These are phyloP conservation scores for Ceriops decandra DNA, from an alignment of 345 rosid genomes.

Conservation along the genomic window DNA sequence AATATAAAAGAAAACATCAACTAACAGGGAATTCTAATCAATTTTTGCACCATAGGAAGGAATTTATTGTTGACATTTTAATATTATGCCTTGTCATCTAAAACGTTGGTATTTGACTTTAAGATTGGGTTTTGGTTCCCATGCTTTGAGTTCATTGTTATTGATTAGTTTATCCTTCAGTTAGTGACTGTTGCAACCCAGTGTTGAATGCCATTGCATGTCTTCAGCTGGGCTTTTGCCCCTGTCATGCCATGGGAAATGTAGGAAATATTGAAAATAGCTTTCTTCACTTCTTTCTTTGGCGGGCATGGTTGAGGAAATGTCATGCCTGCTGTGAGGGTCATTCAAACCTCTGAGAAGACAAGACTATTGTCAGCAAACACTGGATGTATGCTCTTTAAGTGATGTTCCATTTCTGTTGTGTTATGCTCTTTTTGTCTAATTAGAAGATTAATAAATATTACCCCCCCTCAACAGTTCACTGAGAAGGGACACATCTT, in stretches of 20 bases:
- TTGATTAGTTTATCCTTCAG: not conserved
- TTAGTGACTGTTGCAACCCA: not conserved
- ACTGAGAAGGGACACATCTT: slow-evolving; percentile 88
- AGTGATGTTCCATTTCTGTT: too few relatives aligned
- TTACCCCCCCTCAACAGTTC: slow-evolving; percentile 44
- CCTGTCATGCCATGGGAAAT: too few relatives aligned
- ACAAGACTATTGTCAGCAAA: too few relatives aligned
- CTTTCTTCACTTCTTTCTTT: not conserved
- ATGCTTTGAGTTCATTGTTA: not conserved
- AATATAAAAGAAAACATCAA: not conserved
- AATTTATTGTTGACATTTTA: not conserved
- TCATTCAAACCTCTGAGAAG: too few relatives aligned
- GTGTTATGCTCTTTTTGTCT: not conserved
- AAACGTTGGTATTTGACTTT: too few relatives aligned
- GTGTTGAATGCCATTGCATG: not conserved
- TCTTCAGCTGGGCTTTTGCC: not conserved
- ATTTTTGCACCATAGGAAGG: not conserved
- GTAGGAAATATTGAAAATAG: too few relatives aligned
- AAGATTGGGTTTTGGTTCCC: not conserved
- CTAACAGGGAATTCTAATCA: not conserved
- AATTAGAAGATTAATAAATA: not conserved
- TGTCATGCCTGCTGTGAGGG: too few relatives aligned
- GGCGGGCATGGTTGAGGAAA: too few relatives aligned
- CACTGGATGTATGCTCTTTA: too few relatives aligned
- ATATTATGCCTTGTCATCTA: too few relatives aligned